Base-by-base conservation (phyloP, 495 filamentous ascomycete species). In the Trichoderma erinaceum region DNA sequence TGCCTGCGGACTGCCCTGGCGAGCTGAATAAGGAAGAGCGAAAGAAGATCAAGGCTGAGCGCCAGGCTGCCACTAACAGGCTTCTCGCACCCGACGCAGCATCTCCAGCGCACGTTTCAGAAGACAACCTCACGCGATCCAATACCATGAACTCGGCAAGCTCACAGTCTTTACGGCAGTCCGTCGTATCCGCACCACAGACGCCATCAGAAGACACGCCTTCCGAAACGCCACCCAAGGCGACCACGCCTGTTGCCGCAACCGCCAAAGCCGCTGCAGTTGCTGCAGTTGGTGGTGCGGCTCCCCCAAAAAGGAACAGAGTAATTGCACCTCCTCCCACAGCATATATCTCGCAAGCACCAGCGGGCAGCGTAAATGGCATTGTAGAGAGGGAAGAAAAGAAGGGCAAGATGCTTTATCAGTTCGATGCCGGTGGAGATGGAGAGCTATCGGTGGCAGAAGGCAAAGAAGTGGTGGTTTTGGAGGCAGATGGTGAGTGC, bases 131-230 rank as follows among this genome's bases (percentile, higher is more conserved):
- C 23, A 90, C 83, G 64, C 85, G 96, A 41, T 89, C 88, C 70
- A 92, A 97, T 73, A 99, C 95, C 1, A 93, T 97, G 90, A 96
- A 89, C 71, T 96, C 93, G 27, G 79, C 96, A 32, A 93, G 90
- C 75, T 97, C 95, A 0, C 92, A 91, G 12, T 97, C 95, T 90
- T 12, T 87, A 90, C 43, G 93, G 88, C 71, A 89, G 90, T 8
- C 84, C 90, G 68, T 83, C 91, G 66, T 93, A 90, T 89, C 90
- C 0, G 87, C 82, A 1, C 76, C 81, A 6, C 83, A 82, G 63
- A 77, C 85, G 5, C 79, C 83, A 7, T 77, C 82, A 0, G 75
- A 81, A 64, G 81, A 84, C 21, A 35, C 79, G 58, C 76, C 79
- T 15, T 78, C 75, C 12, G 77, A 81, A 32, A 75, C 75, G 67